phyloP scores from a whole-genome alignment of 257 asterid species.

The Cruciata laevipes region DNA sequence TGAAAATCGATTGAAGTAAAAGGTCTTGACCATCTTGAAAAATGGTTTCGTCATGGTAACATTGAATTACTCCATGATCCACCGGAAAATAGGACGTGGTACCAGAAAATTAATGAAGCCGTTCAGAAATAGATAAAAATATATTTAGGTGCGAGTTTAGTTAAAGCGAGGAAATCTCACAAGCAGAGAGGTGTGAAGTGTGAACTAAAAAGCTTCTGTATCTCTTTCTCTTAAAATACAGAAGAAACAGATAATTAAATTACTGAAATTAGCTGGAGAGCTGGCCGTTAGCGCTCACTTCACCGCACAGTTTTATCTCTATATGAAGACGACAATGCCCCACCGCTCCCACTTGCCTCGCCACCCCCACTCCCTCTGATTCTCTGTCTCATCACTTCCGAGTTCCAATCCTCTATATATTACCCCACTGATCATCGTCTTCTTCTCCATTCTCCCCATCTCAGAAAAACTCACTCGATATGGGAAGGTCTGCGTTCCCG shows the following conservation, averaged over 20 bases:
- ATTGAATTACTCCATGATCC: not conserved
- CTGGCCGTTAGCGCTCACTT: not conserved
- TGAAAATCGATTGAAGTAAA: too few species aligned
- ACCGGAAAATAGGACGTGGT: not conserved
- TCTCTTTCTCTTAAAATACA: not conserved
- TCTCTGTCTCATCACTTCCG: not conserved
- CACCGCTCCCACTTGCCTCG: conserved; percentile 10
- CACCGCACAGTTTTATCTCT: not conserved
- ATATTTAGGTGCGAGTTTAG: not conserved
- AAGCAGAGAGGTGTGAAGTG: not conserved
- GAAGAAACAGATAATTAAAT: too few species aligned
- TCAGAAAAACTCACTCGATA: not conserved
- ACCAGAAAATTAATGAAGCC: not conserved
- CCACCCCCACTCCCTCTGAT: not conserved
- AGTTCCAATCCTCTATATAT: not conserved
- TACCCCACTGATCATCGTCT: not conserved
- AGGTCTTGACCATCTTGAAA: too few species aligned
- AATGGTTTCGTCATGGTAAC: too few species aligned
- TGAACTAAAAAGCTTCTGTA: not conserved
- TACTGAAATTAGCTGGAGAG: not conserved
- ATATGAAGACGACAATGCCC: conserved; percentile 16
- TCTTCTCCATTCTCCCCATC: not conserved
- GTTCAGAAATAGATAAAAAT: not conserved
- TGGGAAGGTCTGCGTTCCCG: conserved; percentile 2
- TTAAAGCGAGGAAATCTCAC: not conserved